These are phyloP conservation scores for Mycena galericulata DNA, from an alignment of 768 basidiomycete species.

Conservation along the genomic window DNA sequence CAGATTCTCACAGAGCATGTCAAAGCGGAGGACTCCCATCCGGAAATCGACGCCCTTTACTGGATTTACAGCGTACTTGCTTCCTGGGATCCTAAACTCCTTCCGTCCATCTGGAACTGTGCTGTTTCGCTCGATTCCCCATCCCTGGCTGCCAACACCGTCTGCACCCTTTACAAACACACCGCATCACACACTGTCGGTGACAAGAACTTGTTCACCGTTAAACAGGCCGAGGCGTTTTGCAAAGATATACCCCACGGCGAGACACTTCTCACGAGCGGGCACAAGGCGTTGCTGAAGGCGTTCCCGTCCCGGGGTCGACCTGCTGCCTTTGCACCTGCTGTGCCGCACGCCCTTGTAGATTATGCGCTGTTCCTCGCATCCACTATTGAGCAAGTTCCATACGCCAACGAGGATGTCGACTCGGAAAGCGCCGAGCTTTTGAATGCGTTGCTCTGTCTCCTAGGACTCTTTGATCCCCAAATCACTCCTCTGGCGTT, in stretches of 20 bases:
- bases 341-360: slow-evolving; percentile 17
- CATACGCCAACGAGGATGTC: slow-evolving; percentile 6
- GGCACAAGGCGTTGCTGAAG: slow-evolving; percentile 24
- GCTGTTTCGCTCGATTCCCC: slow-evolving; percentile 22
- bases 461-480: slow-evolving; percentile 25
- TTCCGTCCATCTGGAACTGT: slow-evolving; percentile 24
- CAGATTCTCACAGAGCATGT: slow-evolving; percentile 24
- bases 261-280: slow-evolving; percentile 14
- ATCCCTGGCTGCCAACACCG: slow-evolving; percentile 20
- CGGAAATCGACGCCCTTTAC: slow-evolving; percentile 24
- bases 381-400: slow-evolving; percentile 15
- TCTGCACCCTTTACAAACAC: slow-evolving; percentile 21
- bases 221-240: slow-evolving; percentile 18
- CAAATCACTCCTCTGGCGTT: slow-evolving; percentile 22
- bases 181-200: slow-evolving; percentile 24
- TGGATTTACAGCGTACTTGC: slow-evolving; percentile 25
- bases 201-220: slow-evolving; percentile 22
- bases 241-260: slow-evolving; percentile 19
- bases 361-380: slow-evolving; percentile 20
- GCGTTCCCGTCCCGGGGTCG: slow-evolving; percentile 19
- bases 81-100: slow-evolving; percentile 17
- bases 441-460: slow-evolving; percentile 13
- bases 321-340: slow-evolving; percentile 22
- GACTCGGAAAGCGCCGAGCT: background rate
- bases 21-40: slow-evolving; percentile 20